These are phyloP conservation scores for Diddensiella santjacobensis DNA, from an alignment of 805 yeast genomes.

Conservation along the genomic window DNA sequence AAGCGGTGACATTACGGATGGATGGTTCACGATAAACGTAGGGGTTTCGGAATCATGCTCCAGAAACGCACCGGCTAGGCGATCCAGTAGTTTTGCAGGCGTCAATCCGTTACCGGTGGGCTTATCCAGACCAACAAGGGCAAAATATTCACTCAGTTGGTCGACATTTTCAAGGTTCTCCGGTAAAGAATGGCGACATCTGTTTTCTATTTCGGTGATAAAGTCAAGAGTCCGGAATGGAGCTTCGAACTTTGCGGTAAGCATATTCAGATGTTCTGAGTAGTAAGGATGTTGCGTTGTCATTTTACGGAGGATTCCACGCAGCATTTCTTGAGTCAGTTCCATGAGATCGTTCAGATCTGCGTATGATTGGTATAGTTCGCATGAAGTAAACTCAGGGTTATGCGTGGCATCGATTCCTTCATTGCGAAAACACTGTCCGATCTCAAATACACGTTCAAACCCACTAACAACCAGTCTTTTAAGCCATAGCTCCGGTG, in stretches of 20 bases:
- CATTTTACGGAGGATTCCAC: constrained; percentile 37
- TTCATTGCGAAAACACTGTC: constrained; percentile 88
- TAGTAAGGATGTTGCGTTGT: constrained; percentile 6
- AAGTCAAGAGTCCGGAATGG: constrained; percentile 55
- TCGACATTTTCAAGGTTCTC: constrained; percentile 36
- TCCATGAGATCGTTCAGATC: constrained; percentile 62
- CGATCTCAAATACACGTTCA: constrained; percentile 83
- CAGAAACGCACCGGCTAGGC: constrained; percentile 53
- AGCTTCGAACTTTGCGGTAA: constrained; percentile 21
- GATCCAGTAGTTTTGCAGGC: constrained; percentile 59
- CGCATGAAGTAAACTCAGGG: constrained; percentile 90
- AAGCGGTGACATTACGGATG: constrained; percentile 79
- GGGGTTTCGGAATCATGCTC: constrained; percentile 62
- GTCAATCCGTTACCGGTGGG: constrained; percentile 31
- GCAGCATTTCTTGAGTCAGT: constrained; percentile 57
- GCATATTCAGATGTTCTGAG: constrained; percentile 6
- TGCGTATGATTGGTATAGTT: constrained; percentile 75
- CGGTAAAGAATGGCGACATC: constrained; percentile 52
- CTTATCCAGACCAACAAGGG: constrained; percentile 34
- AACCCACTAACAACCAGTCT: constrained; percentile 78
- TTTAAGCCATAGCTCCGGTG: constrained; percentile 95
- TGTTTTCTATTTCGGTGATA: constrained; percentile 54
- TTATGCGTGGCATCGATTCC: constrained; percentile 91
- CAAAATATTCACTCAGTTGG: constrained; percentile 41
- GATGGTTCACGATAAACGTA: constrained; percentile 76